Base-by-base conservation (phyloP, 2,329 filamentous ascomycete genomes). In the Stagonosporopsis vannaccii region DNA sequence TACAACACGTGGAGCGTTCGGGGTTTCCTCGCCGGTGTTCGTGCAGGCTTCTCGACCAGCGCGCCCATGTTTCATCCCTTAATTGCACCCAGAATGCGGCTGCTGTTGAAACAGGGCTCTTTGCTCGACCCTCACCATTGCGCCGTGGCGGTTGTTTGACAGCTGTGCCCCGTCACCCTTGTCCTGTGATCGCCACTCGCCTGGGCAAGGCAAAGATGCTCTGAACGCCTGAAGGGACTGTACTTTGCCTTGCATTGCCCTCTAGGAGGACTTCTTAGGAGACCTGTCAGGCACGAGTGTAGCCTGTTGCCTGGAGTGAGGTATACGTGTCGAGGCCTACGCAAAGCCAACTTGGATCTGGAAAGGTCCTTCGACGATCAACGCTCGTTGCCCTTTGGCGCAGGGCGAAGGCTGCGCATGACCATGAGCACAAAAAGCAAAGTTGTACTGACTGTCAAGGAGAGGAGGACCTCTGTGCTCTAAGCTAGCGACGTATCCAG, bases 1-100 rank as follows among this genome's bases (percentile, higher is more conserved):
- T 68, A 72, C 70, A 59, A 32, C 32, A 51, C 32, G 53, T 51
- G 42, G 41, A 41, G 28, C 36, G 52, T 56, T 56, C 53, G 53
- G 53, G n/a, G 4, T 42, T 47, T 56, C 46, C 45, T 56, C 53
- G 46, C 47, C 46, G 42, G 28, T 25, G 48, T 37, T 49, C 33
- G 36, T 35, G 51, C 22, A n/a, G 26, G 17, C 37, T 47, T 41
- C 25, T 56, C 48, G 57, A 48, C 43, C 47, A 41, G 23, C 36
- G 39, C 50, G 41, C 52, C 39, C 32, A 32, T 48, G 54, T 57
- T 51, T 49, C 52, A 51, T 47, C 56, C 52, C 47, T 56, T 56
- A 45, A 47, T 58, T 23, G 32, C 45, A 58, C 37, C 50, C 44
- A 51, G 37, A 42, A 46, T 39, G 44, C 40, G 41, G 55, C 41